Percentiles rank a stretch among this genome's conserved stretches.
Conservation (phyloP, 345 rosid genomes). For the Conringia planisiliqua region DNA sequence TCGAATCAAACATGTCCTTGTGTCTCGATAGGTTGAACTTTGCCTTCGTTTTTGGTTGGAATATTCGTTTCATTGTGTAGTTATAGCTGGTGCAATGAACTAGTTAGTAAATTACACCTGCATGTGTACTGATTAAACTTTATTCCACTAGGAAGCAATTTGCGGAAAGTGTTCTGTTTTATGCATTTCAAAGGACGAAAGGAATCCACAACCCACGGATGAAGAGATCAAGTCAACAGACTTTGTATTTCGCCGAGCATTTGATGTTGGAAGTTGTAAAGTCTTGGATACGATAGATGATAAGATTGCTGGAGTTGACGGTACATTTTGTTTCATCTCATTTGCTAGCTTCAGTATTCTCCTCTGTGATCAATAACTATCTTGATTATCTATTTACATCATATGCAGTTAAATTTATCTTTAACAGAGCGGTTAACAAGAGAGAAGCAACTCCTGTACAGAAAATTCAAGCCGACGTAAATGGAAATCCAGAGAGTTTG, state of each 20-base stretch:
- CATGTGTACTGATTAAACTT: constrained; percentile 10
- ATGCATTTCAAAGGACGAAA: constrained; percentile 72
- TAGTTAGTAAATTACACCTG: not conserved
- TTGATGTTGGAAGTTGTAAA: constrained; percentile 56
- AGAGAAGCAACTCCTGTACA: constrained; percentile 22
- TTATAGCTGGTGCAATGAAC: not conserved
- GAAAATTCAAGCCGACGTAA: constrained; percentile 24
- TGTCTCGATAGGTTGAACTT: constrained; percentile 3
- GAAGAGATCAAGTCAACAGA: constrained; percentile 57
- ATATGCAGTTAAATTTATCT: constrained; percentile 61
- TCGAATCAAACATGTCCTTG: not conserved
- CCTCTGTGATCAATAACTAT: constrained; percentile 10
- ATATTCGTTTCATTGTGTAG: not conserved
- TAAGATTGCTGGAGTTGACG: constrained; percentile 61
- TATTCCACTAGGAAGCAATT: constrained; percentile 67
- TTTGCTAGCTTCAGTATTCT: constrained; percentile 2
- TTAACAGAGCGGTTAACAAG: constrained; percentile 45
- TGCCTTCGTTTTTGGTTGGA: not conserved
- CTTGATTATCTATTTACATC: constrained; percentile 5
- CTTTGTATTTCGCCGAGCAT: constrained; percentile 60
- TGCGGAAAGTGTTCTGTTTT: constrained; percentile 85
- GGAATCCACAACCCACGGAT: constrained; percentile 60
- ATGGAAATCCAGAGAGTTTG: constrained; percentile 8
- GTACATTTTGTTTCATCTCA: constrained; percentile 37
- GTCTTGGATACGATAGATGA: constrained; percentile 58